A percentile compares a stretch with the other conserved stretches of the same genome.
Conservation (phyloP, 2,329 filamentous ascomycete genomes). For the Exophiala viscosa region DNA sequence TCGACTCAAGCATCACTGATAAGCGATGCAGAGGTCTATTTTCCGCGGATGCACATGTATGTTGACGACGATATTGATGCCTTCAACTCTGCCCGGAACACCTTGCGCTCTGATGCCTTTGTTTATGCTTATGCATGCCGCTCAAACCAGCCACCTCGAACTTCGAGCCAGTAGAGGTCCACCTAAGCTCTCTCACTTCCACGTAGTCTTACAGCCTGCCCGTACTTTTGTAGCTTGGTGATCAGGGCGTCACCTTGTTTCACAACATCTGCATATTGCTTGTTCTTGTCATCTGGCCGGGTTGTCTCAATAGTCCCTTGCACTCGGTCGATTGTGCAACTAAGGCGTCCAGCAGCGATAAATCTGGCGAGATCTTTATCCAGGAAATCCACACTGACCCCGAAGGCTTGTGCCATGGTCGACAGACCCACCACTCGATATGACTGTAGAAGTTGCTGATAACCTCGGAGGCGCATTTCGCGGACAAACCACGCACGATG, state of each 20-base stretch:
- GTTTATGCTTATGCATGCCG: not conserved
- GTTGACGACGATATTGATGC: not conserved
- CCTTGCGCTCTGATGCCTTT: constrained; percentile 7
- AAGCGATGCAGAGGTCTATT: too few species aligned
- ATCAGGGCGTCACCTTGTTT: constrained; percentile 97
- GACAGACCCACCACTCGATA: constrained; percentile 95
- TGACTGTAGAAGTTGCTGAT: constrained; percentile 94
- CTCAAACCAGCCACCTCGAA: not conserved
- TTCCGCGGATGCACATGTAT: not conserved
- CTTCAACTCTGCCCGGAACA: constrained; percentile 8
- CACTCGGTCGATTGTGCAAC: constrained; percentile 96
- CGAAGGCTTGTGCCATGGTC: constrained; percentile 96
- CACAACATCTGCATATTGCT: constrained; percentile 97
- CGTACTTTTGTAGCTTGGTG: constrained; percentile 99
- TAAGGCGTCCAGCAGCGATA: constrained; percentile 88
- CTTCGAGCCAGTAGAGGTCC: not conserved
- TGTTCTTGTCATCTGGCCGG: constrained; percentile 97
- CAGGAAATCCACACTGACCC: constrained; percentile 91
- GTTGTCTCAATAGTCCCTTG: constrained; percentile 98
- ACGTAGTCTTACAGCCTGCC: constrained; percentile 87
- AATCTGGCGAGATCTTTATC: constrained; percentile 97
- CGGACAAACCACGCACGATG: constrained; percentile 96
- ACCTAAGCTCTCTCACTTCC: constrained; percentile 83
- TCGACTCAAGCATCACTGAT: not conserved
- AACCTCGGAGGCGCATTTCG: constrained; percentile 94